Evolutionary conservation across 2,329 filamentous ascomycete genomes (phyloP).

Genomic region (Fusarium pilosicola): DNA sequence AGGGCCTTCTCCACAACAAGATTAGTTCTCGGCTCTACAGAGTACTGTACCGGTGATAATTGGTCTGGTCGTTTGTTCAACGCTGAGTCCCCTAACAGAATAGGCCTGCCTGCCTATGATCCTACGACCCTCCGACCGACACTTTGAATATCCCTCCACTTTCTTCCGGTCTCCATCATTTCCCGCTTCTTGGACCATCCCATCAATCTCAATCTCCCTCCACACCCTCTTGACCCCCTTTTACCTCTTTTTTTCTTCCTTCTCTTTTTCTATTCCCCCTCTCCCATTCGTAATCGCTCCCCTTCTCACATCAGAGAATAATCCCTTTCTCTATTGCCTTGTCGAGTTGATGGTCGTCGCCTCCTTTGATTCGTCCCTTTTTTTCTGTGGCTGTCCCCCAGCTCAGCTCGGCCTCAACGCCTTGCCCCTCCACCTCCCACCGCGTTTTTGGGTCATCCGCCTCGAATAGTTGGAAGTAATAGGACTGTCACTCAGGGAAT

Average conservation of each 20-base stretch:
- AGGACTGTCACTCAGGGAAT: constrained; percentile 16
- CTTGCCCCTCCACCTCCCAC: constrained; percentile 39
- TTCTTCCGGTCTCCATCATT: constrained; percentile 36
- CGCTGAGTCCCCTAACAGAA: background rate
- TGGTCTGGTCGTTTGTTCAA: background rate
- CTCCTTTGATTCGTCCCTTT: constrained; percentile 13
- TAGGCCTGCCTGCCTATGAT: background rate
- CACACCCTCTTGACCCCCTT: constrained; percentile 33
- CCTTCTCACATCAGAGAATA: constrained; percentile 11
- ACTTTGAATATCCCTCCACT: constrained; percentile 37
- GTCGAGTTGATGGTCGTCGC: constrained; percentile 33
- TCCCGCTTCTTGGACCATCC: constrained; percentile 20
- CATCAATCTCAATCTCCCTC: constrained; percentile 30
- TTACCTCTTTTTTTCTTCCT: constrained; percentile 19
- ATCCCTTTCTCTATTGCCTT: constrained; percentile 12
- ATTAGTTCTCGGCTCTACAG: constrained; percentile 11
- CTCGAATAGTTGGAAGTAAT: constrained; percentile 20
- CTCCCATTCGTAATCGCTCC: background rate
- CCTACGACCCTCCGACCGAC: constrained; percentile 28
- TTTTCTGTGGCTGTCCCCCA: constrained; percentile 22
- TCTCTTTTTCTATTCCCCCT: background rate
- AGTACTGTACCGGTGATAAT: constrained; percentile 14
- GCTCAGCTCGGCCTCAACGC: constrained; percentile 19
- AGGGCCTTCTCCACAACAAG: constrained; percentile 1
- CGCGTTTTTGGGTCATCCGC: constrained; percentile 32